A percentile compares a stretch with the other conserved stretches of the same genome.
Conservation (phyloP, 345 rosid genomes). For the Citrus reticulata region DNA sequence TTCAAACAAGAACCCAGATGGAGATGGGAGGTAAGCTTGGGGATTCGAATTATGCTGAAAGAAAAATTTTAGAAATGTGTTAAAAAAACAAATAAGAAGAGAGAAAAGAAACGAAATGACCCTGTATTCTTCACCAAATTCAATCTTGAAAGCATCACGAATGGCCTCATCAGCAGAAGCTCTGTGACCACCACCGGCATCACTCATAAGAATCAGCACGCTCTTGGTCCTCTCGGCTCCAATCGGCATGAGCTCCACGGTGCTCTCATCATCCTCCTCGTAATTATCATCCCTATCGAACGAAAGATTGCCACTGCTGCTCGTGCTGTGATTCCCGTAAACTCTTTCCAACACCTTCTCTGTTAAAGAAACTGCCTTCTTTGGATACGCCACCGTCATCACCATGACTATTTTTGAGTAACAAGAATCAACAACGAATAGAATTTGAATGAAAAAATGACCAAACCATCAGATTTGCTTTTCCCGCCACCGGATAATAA, state of each 20-base stretch:
- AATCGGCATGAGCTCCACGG: conserved; percentile 75
- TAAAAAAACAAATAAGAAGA: background rate
- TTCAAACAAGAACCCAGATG: background rate
- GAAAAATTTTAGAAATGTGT: too few species aligned
- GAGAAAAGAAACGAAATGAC: conserved; percentile 24
- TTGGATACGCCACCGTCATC: conserved; percentile 56
- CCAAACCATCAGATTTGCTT: conserved; percentile 11
- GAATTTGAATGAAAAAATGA: background rate
- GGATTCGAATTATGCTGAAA: too few species aligned
- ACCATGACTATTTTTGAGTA: conserved; percentile 14
- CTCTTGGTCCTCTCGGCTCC: conserved; percentile 84
- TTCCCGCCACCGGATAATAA: conserved; percentile 35
- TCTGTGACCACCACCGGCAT: conserved; percentile 95
- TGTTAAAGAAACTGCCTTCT: conserved; percentile 48
- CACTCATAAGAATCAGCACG: conserved; percentile 94
- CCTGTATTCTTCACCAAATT: conserved; percentile 76
- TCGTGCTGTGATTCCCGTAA: conserved; percentile 36
- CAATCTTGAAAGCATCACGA: conserved; percentile 70
- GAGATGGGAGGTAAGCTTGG: background rate
- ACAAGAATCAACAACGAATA: background rate
- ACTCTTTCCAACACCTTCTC: conserved; percentile 65
- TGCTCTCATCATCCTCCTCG: conserved; percentile 55
- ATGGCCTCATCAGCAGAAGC: conserved; percentile 92
- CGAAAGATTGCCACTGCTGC: conserved; percentile 11
- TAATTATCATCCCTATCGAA: conserved; percentile 49